Evolutionary conservation across 495 filamentous ascomycete genomes (phyloP), one percentile per base, ranked within the genome.

Genomic region (Aspergillus homomorphus): DNA sequence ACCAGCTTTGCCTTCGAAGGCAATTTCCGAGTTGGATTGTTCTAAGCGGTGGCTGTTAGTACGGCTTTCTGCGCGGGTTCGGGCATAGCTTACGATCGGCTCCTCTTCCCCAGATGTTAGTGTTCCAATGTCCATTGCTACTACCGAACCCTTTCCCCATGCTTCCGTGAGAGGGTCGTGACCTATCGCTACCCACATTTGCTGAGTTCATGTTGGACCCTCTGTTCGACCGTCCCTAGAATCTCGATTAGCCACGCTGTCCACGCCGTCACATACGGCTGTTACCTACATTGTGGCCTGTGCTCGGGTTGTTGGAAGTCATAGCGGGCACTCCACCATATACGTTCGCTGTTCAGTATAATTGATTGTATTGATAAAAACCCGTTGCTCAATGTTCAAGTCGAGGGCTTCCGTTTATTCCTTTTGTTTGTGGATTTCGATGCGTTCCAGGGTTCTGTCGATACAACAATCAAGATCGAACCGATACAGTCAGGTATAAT

Each of bases 41-140:
- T 75, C 74, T 77, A 33, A 20, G 4, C 0, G 9, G 15, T 2
- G 3, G 18, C 23, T 21, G 43, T 65, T 54, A 58, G 57, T 18
- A 38, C 19, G 18, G 14, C 18, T 28, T 10, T 41, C 2, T 48
- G 6, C 10, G 22, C 33, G 8, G 16, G 14, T 6, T 10, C 20
- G 16, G 22, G 15, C 1, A 38, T 14, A 19, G 56, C 63, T 64
- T 69, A 69, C 73, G 69, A 60, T 78, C 74, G 48, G 87, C 81
- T 23, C 66, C 70, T 65, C 76, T 83, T 42, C 80, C 77, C 87
- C 87, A 90, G 20, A 90, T 88, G 33, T 75, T 82, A 61, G 66
- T 76, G 20, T 73, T 79, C 74, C 83, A 84, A 72, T 79, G 80
- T 19, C 73, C 63, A 43, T 76, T 78, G 53, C 73, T 68, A 69